Percentiles rank a stretch among this genome's conserved stretches.
Evolutionary conservation across 768 basidiomycete genomes (phyloP).

Genomic region (Boletus vermiculosoides): DNA sequence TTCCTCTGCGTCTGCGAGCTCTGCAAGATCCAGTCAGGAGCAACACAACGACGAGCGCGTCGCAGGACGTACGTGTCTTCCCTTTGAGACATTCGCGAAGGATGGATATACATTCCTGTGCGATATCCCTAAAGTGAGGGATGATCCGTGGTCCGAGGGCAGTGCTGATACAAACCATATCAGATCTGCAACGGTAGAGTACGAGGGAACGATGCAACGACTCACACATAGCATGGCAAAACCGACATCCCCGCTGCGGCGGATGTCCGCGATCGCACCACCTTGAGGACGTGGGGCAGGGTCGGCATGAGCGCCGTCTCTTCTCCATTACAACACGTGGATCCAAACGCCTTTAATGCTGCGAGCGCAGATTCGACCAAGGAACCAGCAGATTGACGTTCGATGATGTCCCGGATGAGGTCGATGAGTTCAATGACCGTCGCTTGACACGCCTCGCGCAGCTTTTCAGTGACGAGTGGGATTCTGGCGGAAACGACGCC

Average conservation of each 20-base stretch:
- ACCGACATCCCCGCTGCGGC: slow-evolving; percentile 49
- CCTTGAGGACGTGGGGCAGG: slow-evolving; percentile 56
- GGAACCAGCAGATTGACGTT: slow-evolving; percentile 38
- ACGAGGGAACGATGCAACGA: not conserved
- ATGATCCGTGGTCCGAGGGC: slow-evolving; percentile 87
- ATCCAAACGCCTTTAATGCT: slow-evolving; percentile 59
- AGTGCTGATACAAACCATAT: slow-evolving; percentile 40
- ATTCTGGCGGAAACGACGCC: slow-evolving; percentile 68
- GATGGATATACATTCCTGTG: slow-evolving; percentile 52
- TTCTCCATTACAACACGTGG: slow-evolving; percentile 62
- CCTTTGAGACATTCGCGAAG: slow-evolving; percentile 41
- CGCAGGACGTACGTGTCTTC: slow-evolving; percentile 33
- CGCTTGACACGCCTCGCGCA: slow-evolving; percentile 51
- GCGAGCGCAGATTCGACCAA: slow-evolving; percentile 50
- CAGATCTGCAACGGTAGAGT: not conserved
- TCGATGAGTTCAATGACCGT: slow-evolving; percentile 54
- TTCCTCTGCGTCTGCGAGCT: slow-evolving; percentile 30
- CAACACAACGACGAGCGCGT: not conserved
- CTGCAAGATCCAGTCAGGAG: slow-evolving; percentile 22
- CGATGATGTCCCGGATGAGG: slow-evolving; percentile 48
- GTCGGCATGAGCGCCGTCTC: slow-evolving; percentile 58
- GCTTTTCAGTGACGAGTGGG: slow-evolving; percentile 51
- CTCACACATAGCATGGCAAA: slow-evolving; percentile 63
- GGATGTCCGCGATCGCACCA: slow-evolving; percentile 41
- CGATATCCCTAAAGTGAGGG: slow-evolving; percentile 74